A percentile compares a stretch with the other conserved stretches of the same genome.
phyloP scores from a whole-genome alignment of 192 early-diverging fungal genomes.

The Pilaira anomala region DNA sequence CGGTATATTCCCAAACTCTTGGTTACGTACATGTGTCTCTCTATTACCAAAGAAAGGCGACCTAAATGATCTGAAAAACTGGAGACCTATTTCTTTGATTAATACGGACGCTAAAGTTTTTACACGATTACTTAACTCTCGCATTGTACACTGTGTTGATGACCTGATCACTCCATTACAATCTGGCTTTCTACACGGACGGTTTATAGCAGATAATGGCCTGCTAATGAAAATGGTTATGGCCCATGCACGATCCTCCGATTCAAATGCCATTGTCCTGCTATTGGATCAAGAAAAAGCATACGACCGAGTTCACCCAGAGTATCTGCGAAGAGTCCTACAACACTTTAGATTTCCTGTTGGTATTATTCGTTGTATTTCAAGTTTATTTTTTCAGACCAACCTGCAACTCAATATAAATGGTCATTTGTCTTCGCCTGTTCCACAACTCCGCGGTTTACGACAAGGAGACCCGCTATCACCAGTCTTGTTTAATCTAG shows the following conservation, averaged over 20 bases:
- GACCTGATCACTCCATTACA: conserved; percentile 15
- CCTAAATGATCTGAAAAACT: conserved; percentile 15
- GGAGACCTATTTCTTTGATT: conserved; percentile 19
- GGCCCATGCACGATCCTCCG: background rate
- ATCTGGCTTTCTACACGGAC: conserved; percentile 14
- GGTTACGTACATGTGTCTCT: background rate
- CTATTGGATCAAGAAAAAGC: no score
- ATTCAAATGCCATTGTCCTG: background rate
- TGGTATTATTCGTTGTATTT: background rate
- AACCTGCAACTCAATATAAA: background rate
- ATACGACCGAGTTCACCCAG: conserved; percentile 4
- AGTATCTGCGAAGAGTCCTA: conserved; percentile 12
- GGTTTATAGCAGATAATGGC: no score
- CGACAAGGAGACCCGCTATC: conserved; percentile 32
- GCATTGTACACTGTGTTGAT: background rate
- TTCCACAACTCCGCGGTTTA: no score
- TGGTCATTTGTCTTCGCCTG: background rate
- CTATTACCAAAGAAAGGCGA: conserved; percentile 32
- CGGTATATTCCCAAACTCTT: conserved; percentile 1
- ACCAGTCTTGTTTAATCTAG: conserved; percentile 22
- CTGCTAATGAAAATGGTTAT: conserved; percentile 10
- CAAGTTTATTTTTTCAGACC: conserved; percentile 3
- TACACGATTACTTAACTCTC: conserved; percentile 9
- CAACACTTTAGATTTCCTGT: conserved; percentile 3
- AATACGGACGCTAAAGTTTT: conserved; percentile 26